Conservation (phyloP, 2,329 filamentous ascomycete species). For the Parastagonospora nodorum region DNA sequence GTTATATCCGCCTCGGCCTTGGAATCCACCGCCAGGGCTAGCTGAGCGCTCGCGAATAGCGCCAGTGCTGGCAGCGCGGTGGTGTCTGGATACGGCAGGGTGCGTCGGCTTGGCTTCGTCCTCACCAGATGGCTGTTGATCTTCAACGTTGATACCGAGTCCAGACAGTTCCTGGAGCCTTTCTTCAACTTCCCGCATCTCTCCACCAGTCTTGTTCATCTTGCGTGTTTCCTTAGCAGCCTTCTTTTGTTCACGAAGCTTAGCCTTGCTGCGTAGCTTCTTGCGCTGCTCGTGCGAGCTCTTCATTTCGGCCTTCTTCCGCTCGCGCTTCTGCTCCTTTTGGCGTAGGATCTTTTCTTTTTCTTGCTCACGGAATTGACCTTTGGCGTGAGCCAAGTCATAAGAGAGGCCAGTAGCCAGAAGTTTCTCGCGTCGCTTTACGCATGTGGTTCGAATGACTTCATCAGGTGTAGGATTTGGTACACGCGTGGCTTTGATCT, state of each 20-base stretch:
- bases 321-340: conserved; percentile 44
- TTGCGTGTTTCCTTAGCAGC: conserved; percentile 35
- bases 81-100: conserved; percentile 32
- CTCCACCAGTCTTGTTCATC: conserved; percentile 21
- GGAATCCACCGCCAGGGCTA: conserved; percentile 38
- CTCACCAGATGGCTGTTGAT: conserved; percentile 31
- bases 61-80: conserved; percentile 36
- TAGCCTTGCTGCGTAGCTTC: conserved; percentile 44
- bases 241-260: conserved; percentile 47
- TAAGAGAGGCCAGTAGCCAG: conserved; percentile 71
- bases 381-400: conserved; percentile 72
- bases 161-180: conserved; percentile 36
- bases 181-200: conserved; percentile 33
- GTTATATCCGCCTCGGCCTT: conserved; percentile 40
- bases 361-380: conserved; percentile 59
- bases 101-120: conserved; percentile 38
- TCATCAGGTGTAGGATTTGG: conserved; percentile 64
- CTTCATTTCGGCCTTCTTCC: conserved; percentile 44
- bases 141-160: conserved; percentile 43
- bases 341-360: conserved; percentile 49
- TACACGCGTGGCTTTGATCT: conserved; percentile 69
- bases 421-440: conserved; percentile 72
- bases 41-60: conserved; percentile 35
- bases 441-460: conserved; percentile 68
- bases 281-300: conserved; percentile 43